A percentile compares a stretch with the other conserved stretches of the same genome.
Evolutionary conservation across 2,329 filamentous ascomycete genomes (phyloP).

Genomic region (Atkinsonella texensis): DNA sequence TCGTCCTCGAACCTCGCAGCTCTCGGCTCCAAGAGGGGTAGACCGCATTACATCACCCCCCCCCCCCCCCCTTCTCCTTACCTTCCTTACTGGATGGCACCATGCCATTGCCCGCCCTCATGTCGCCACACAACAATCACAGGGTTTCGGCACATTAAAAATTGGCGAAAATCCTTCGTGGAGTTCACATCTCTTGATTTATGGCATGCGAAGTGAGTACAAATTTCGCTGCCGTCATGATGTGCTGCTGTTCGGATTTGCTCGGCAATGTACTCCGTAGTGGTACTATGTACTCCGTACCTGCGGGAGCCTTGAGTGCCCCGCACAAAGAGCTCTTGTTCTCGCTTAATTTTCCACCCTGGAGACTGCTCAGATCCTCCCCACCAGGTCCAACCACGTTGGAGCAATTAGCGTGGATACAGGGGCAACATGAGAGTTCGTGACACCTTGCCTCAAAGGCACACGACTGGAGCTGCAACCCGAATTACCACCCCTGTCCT

Average conservation of each 20-base stretch:
- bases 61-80: too few relatives aligned
- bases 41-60: background rate
- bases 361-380: background rate
- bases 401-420: background rate
- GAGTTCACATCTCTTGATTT: too few relatives aligned
- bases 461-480: slow-evolving; percentile 12
- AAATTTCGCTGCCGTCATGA: too few relatives aligned
- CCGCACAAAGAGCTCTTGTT: background rate
- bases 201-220: too few relatives aligned
- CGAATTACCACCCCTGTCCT: slow-evolving; percentile 1
- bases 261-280: too few relatives aligned
- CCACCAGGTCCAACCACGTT: background rate
- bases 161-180: too few relatives aligned
- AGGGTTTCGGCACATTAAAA: background rate
- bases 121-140: background rate
- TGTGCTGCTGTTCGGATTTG: too few relatives aligned
- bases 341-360: slow-evolving; percentile 5
- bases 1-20: background rate
- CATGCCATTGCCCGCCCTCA: background rate
- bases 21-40: slow-evolving; percentile 1
- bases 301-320: background rate
- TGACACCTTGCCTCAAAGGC: slow-evolving; percentile 24
- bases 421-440: slow-evolving; percentile 8
- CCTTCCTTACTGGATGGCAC: too few relatives aligned
- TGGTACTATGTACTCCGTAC: background rate